Evolutionary conservation across 257 asterid genomes (phyloP).

Genomic region (Gentiana straminea): DNA sequence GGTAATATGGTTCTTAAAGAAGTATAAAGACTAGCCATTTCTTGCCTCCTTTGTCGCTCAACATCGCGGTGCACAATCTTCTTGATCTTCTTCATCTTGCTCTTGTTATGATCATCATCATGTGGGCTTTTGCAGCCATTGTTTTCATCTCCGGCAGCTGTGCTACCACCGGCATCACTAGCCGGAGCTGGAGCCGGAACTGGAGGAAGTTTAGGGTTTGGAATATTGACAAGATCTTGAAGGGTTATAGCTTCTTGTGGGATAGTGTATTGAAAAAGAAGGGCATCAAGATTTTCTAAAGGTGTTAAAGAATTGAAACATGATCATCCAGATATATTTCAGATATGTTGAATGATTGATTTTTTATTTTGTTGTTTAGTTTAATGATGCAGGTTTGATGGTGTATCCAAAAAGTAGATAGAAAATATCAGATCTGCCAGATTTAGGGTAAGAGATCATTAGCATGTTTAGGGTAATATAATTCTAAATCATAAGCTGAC

Average conservation of each 20-base stretch:
- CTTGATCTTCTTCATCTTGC: constrained; percentile 2
- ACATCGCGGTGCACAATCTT: constrained; percentile 20
- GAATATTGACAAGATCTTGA: constrained; percentile 11
- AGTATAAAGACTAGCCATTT: constrained; percentile 26
- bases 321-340: constrained; percentile 7
- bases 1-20: constrained; percentile 32
- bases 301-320: constrained; percentile 6
- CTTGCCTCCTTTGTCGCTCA: constrained; percentile 40
- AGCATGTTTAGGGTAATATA: too few relatives aligned
- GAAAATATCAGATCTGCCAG: too few relatives aligned
- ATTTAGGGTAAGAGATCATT: too few relatives aligned
- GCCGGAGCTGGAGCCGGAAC: background rate
- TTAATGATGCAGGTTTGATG: too few relatives aligned
- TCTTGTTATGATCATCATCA: background rate
- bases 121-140: background rate
- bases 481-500: too few relatives aligned
- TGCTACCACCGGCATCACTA: too few relatives aligned
- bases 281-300: constrained; percentile 7
- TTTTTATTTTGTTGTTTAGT: too few relatives aligned
- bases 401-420: too few relatives aligned
- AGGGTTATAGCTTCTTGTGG: constrained; percentile 9
- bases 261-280: constrained; percentile 1
- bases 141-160: background rate
- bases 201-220: constrained; percentile 1
- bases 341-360: too few relatives aligned